phyloP scores from a whole-genome alignment of 805 yeast genomes.

The Starmerella powellii region DNA sequence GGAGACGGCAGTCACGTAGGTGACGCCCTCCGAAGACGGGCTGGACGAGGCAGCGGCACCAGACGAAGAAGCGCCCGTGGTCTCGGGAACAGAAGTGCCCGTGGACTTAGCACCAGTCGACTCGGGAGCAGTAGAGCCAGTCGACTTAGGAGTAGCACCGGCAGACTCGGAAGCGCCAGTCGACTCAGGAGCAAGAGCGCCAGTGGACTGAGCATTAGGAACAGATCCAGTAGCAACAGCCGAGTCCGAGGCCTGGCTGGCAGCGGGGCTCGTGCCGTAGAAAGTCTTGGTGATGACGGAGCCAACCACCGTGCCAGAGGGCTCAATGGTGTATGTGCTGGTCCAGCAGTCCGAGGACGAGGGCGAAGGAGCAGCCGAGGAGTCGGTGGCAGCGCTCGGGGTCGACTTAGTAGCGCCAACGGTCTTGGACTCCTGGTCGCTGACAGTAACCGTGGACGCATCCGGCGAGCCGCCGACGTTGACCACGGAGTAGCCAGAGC shows the following conservation, averaged over 20 bases:
- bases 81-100: not conserved
- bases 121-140: not conserved
- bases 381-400: not conserved
- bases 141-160: not conserved
- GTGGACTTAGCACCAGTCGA: not conserved
- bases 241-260: not conserved
- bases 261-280: slow-evolving; percentile 3
- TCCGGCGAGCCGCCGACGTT: slow-evolving; percentile 22
- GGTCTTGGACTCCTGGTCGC: not conserved
- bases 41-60: not conserved
- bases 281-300: slow-evolving; percentile 4
- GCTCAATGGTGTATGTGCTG: slow-evolving; percentile 8
- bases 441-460: slow-evolving; percentile 13
- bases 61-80: not conserved
- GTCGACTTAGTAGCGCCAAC: not conserved
- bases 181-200: not conserved
- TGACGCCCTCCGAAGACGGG: slow-evolving; percentile 1
- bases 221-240: too few relatives aligned
- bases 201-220: not conserved
- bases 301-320: slow-evolving; percentile 3
- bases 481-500: slow-evolving; percentile 22
- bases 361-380: not conserved
- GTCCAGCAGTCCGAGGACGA: slow-evolving; percentile 12
- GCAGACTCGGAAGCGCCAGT: not conserved
- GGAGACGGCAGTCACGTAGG: slow-evolving; percentile 10